A percentile compares a stretch with the other conserved stretches of the same genome.
Evolutionary conservation across 2,329 filamentous ascomycete species (phyloP).

Genomic region (Teratosphaeria pseudoeucalypti): DNA sequence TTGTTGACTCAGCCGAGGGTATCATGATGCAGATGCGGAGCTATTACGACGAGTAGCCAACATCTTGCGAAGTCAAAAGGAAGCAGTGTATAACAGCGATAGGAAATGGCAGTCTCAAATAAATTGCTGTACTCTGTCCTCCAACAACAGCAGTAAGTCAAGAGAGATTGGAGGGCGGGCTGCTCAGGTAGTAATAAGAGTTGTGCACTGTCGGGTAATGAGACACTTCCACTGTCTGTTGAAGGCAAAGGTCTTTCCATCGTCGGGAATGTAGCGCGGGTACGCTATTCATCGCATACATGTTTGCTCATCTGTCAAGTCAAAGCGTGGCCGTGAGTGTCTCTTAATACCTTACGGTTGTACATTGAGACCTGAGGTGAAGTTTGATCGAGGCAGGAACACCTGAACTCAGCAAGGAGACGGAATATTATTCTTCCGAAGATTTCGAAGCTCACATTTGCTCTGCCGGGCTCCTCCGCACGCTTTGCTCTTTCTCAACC

Average conservation of each 20-base stretch:
- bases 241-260: neutral
- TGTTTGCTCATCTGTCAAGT: neutral
- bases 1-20: neutral
- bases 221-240: neutral
- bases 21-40: neutral
- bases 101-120: neutral
- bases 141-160: neutral
- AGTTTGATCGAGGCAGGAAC: too few relatives aligned
- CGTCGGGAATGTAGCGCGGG: neutral
- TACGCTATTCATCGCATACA: neutral
- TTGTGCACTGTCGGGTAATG: neutral
- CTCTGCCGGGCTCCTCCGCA: too few relatives aligned
- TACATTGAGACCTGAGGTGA: neutral
- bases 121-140: neutral
- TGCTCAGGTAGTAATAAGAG: neutral
- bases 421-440: too few relatives aligned
- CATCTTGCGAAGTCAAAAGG: neutral
- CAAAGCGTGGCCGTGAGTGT: neutral
- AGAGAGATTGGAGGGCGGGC: neutral
- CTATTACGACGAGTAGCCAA: neutral
- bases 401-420: too few relatives aligned
- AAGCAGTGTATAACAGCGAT: neutral
- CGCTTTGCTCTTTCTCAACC: too few relatives aligned
- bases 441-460: too few relatives aligned
- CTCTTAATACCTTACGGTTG: neutral